Evolutionary conservation across 495 filamentous ascomycete species (phyloP), one percentile per base, ranked within the genome.

Genomic region (Penicillium bovifimosum): DNA sequence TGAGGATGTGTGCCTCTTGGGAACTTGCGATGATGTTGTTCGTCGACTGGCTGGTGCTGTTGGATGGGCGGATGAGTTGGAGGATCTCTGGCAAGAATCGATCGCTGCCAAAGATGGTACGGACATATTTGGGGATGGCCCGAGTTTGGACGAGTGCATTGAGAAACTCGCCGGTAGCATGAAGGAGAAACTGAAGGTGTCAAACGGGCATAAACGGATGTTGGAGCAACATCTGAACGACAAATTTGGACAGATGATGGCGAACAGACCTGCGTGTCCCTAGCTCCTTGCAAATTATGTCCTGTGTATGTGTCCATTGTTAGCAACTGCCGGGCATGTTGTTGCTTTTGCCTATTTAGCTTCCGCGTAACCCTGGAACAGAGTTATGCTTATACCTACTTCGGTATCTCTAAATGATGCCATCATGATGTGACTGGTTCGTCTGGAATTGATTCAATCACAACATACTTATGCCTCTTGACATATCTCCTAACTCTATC

Each of bases 11-110:
- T 54, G 84, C 24, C 49, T 85, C 8, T 63, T 90, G 0, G 85
- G 80, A 5, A 76, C 78, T 45, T 95, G 88, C 66, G 91, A 96
- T 75, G 65, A 73, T 2, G 86, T 87, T 1, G 82, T 95, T n/a
- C 75, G 83, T 51, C 78, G 77, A 64, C 72, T 96, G 42, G 90
- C 91, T 27, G 77, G 83, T 56, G 80, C 76, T 36, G 75, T 91
- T 14, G 91, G 90, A 0, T 96, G 90, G 91, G 62, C 79, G 3
- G 82, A 87, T 27, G 90, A 96, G 58, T 71, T 96, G 29, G 88
- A 95, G 53, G 63, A 45, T 14, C 14, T 85, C 13, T 87, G 82
- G 84, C 48, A 61, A 14, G 68, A 72, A 50, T 75, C 74, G 6
- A 69, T 71, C 6, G 62, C 59, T 36, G 33, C 48, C 7, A 63